A percentile compares a stretch with the other conserved stretches of the same genome.
Evolutionary conservation across 805 yeast genomes (phyloP).

Genomic region (Saccharomycopsis fodiens): DNA sequence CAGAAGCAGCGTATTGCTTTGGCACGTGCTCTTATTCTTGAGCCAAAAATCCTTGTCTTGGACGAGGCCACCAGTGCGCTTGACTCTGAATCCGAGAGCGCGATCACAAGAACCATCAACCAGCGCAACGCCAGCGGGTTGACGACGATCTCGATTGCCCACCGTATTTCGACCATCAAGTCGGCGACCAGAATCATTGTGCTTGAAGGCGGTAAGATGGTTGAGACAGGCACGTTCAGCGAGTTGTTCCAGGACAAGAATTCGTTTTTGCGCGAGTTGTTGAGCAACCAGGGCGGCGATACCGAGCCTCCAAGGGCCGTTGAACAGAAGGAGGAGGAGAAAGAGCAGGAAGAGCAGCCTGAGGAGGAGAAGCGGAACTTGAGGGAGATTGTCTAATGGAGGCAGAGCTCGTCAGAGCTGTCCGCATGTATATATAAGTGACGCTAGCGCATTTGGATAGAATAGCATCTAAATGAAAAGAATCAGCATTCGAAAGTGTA

Average conservation of each 20-base stretch:
- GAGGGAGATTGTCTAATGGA: not conserved
- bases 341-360: not conserved
- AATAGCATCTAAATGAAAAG: too few relatives aligned
- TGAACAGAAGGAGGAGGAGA: not conserved
- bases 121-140: constrained; percentile 46
- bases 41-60: constrained; percentile 72
- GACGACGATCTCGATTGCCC: constrained; percentile 87
- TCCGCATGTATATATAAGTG: too few relatives aligned
- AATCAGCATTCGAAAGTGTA: too few relatives aligned
- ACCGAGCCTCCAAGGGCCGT: not conserved
- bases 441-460: too few relatives aligned
- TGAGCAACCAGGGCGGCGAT: constrained; percentile 23
- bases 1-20: constrained; percentile 90
- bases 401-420: too few relatives aligned
- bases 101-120: constrained; percentile 67
- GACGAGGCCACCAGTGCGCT: constrained; percentile 96
- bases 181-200: constrained; percentile 79
- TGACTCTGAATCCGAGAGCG: constrained; percentile 81
- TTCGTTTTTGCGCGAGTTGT: constrained; percentile 30
- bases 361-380: not conserved
- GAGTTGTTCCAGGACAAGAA: constrained; percentile 37
- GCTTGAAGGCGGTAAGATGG: constrained; percentile 63
- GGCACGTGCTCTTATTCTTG: constrained; percentile 75
- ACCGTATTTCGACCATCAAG: constrained; percentile 79
- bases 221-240: constrained; percentile 58